phyloP scores from a whole-genome alignment of 2,329 filamentous ascomycete species.

The Dothistroma septosporum region DNA sequence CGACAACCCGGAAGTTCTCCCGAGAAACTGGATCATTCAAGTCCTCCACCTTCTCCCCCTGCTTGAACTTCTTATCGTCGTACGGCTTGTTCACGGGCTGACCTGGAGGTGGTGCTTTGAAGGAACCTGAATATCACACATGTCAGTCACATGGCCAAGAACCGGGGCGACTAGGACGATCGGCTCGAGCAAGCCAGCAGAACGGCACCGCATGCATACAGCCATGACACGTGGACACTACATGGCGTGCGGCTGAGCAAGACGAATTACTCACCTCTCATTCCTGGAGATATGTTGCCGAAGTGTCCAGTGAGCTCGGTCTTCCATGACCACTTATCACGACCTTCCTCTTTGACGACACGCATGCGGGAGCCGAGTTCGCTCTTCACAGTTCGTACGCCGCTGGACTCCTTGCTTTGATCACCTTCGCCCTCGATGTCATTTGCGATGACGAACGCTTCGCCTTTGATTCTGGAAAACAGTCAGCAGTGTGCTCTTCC shows the following conservation, averaged over 20 bases:
- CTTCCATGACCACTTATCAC: conserved; percentile 67
- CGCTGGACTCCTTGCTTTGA: conserved; percentile 43
- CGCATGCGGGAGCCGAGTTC: conserved; percentile 63
- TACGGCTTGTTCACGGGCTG: conserved; percentile 44
- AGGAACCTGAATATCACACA: conserved; percentile 52
- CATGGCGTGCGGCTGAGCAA: conserved; percentile 1
- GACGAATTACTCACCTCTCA: conserved; percentile 57
- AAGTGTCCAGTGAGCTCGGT: conserved; percentile 82
- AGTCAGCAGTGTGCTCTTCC: neutral
- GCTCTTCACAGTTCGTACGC: conserved; percentile 56
- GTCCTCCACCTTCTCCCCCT: conserved; percentile 64
- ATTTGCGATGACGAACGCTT: conserved; percentile 67
- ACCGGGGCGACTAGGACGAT: neutral
- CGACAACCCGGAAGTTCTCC: conserved; percentile 76
- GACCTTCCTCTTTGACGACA: conserved; percentile 43
- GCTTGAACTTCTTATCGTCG: conserved; percentile 41
- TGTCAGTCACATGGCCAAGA: neutral
- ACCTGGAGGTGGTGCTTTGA: conserved; percentile 52
- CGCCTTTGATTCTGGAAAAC: conserved; percentile 56
- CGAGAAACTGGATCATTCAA: conserved; percentile 68
- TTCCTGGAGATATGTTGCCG: conserved; percentile 76
- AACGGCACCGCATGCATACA: neutral
- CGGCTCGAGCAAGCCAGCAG: neutral
- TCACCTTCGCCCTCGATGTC: conserved; percentile 56
- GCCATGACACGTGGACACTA: conserved; percentile 1